Conservation (phyloP, 257 asterid species). For the Penstemon davidsonii region DNA sequence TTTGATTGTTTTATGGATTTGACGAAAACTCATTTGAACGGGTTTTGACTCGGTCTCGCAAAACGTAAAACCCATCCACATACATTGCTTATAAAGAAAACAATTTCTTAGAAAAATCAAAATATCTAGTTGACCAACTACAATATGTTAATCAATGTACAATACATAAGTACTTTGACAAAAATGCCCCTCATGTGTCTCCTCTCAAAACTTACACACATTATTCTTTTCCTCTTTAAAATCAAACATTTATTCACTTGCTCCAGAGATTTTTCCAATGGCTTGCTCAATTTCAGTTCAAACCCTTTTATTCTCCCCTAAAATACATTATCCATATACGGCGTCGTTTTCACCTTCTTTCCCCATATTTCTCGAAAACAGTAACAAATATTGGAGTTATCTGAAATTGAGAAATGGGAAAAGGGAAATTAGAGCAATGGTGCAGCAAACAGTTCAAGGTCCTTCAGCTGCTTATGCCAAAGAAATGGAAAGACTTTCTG, state of each 20-base stretch:
- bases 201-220: constrained; percentile 1
- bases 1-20: too few relatives aligned
- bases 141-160: too few relatives aligned
- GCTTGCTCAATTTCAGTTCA: constrained; percentile 39
- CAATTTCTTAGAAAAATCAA: too few relatives aligned
- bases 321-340: constrained; percentile 15
- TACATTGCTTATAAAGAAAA: too few relatives aligned
- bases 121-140: too few relatives aligned
- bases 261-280: constrained; percentile 26
- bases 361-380: constrained; percentile 14
- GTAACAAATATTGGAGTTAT: background rate
- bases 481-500: constrained; percentile 76
- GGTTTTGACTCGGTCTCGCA: too few relatives aligned
- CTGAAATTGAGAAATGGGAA: constrained; percentile 16
- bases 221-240: background rate
- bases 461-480: constrained; percentile 77
- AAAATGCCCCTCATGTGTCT: constrained; percentile 13
- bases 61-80: too few relatives aligned
- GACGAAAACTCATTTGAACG: too few relatives aligned
- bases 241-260: background rate
- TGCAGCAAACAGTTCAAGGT: constrained; percentile 58
- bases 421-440: constrained; percentile 45
- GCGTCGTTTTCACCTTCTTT: constrained; percentile 26
- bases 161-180: background rate
- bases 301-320: constrained; percentile 11